Conservation (phyloP, 768 basidiomycete genomes). For the Tulasnella sp. region DNA sequence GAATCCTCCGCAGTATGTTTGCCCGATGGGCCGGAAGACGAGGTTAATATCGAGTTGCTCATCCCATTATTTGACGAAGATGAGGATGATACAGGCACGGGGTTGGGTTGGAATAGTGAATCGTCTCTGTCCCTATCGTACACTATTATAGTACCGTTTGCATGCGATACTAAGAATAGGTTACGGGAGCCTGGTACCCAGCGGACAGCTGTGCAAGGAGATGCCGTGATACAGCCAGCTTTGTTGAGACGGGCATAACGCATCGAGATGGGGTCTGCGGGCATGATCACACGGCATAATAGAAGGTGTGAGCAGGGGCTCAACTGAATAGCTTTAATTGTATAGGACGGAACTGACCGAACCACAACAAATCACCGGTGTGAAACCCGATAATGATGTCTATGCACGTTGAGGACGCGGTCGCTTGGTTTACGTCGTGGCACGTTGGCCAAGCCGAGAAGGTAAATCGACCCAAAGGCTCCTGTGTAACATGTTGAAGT, state of each 20-base stretch:
- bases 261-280: conserved; percentile 59
- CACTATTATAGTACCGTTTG: conserved; percentile 77
- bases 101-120: conserved; percentile 47
- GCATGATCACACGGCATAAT: conserved; percentile 1
- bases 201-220: conserved; percentile 75
- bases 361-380: conserved; percentile 93
- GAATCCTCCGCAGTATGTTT: conserved; percentile 1
- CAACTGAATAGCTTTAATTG: not conserved
- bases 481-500: conserved; percentile 34
- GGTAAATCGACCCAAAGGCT: conserved; percentile 70
- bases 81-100: conserved; percentile 21
- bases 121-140: conserved; percentile 89
- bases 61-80: conserved; percentile 18
- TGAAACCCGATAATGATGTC: conserved; percentile 86
- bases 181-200: conserved; percentile 76
- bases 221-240: conserved; percentile 66
- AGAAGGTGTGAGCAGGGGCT: not conserved
- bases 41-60: conserved; percentile 2
- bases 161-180: conserved; percentile 76
- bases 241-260: conserved; percentile 84
- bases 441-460: conserved; percentile 85
- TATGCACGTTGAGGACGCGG: conserved; percentile 62
- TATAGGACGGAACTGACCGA: conserved; percentile 43
- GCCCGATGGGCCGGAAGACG: not conserved
- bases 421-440: conserved; percentile 71